phyloP scores from a whole-genome alignment of 2,329 filamentous ascomycete species.

The Ophiostoma sp. region DNA sequence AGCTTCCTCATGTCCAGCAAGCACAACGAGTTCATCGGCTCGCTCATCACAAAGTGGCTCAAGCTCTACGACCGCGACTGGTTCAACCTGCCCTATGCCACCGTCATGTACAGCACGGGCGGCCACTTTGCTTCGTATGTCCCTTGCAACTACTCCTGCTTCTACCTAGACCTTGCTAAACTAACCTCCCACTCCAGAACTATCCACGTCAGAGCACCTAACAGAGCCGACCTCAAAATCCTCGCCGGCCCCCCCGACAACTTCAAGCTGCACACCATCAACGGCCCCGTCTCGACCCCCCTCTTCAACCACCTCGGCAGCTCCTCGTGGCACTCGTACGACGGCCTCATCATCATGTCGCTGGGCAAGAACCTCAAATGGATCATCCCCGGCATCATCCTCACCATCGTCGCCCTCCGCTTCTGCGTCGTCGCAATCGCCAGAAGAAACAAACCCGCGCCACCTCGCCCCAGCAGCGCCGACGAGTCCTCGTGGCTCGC shows the following conservation, averaged over 20 bases:
- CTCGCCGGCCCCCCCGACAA: slow-evolving; percentile 19
- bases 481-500: background rate
- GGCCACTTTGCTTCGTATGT: slow-evolving; percentile 22
- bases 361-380: slow-evolving; percentile 18
- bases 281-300: slow-evolving; percentile 21
- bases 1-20: slow-evolving; percentile 23
- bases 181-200: background rate
- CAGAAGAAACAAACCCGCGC: background rate
- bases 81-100: slow-evolving; percentile 20
- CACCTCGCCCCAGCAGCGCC: background rate
- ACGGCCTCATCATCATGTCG: slow-evolving; percentile 21
- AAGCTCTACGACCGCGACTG: slow-evolving; percentile 20
- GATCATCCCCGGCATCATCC: slow-evolving; percentile 2
- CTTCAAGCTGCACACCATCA: slow-evolving; percentile 21
- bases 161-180: background rate
- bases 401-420: slow-evolving; percentile 2
- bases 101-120: slow-evolving; percentile 23
- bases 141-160: background rate
- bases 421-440: background rate
- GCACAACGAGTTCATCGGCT: slow-evolving; percentile 20
- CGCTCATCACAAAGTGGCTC: slow-evolving; percentile 18
- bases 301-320: slow-evolving; percentile 22
- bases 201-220: slow-evolving; percentile 14
- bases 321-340: slow-evolving; percentile 22
- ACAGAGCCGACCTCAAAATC: slow-evolving; percentile 20